Evolutionary conservation across 768 basidiomycete genomes (phyloP).

Genomic region (Aureoboletus auriporus): DNA sequence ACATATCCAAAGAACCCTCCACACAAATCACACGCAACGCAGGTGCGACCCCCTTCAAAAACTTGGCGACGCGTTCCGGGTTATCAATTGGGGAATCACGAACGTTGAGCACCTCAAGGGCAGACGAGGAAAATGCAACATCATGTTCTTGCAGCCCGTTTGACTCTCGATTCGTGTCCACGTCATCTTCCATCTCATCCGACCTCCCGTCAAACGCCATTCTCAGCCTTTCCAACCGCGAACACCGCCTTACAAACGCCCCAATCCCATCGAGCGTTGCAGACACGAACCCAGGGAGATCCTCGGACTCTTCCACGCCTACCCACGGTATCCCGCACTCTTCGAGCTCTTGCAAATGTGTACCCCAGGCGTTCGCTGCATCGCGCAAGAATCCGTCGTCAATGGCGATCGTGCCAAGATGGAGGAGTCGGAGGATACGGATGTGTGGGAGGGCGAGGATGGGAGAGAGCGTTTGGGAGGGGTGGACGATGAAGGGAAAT

Average conservation of each 20-base stretch:
- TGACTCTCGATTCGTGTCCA: background rate
- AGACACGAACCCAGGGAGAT: slow-evolving; percentile 6
- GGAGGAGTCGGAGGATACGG: slow-evolving; percentile 18
- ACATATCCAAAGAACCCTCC: slow-evolving; percentile 25
- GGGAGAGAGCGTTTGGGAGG: slow-evolving; percentile 22
- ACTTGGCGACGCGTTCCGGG: slow-evolving; percentile 23
- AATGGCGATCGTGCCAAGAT: slow-evolving; percentile 25
- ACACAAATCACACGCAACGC: slow-evolving; percentile 22
- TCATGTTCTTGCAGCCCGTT: too few species aligned
- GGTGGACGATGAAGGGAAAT: slow-evolving; percentile 21
- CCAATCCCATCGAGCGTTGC: slow-evolving; percentile 23
- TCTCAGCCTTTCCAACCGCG: slow-evolving; percentile 13
- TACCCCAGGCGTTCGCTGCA: slow-evolving; percentile 26
- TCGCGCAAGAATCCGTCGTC: slow-evolving; percentile 24
- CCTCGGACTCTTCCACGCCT: slow-evolving; percentile 11
- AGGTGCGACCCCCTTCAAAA: slow-evolving; percentile 21
- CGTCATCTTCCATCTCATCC: background rate
- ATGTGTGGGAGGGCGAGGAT: slow-evolving; percentile 20
- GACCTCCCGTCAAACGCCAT: slow-evolving; percentile 24
- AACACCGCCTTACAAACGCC: slow-evolving; percentile 16
- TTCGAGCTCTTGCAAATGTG: slow-evolving; percentile 22
- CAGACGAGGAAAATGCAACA: background rate
- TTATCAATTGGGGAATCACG: slow-evolving; percentile 26
- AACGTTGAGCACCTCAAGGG: slow-evolving; percentile 24
- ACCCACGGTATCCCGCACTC: slow-evolving; percentile 29